Base-by-base conservation (phyloP, 352 stramenopile species). In the Globisporangium cylindrosporum region DNA sequence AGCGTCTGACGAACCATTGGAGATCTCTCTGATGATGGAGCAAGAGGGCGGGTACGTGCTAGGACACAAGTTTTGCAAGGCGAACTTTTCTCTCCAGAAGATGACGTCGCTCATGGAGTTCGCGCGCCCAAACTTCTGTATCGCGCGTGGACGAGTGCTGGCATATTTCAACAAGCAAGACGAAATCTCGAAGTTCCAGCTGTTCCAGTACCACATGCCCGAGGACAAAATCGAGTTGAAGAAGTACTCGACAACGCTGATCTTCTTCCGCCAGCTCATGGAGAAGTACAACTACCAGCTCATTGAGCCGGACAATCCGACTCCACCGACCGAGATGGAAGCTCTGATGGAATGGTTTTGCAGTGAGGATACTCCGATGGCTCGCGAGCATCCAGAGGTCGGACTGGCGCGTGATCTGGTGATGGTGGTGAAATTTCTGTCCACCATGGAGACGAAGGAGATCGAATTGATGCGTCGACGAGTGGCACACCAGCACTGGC, bases 371-470 rank as follows among this genome's bases (percentile, higher is more conserved):
- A 91, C 88, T 0, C 80, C 87, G 0, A 91, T 97, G 79, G 83
- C 88, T 24, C 74, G 79, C 32, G 84, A 97, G 4, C 90, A 97
- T 56, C 80, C 86, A 0, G 90, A 97, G 71, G 88, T 96, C 24
- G 77, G 71, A 0, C 69, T 96, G 15, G 79, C 90, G 59, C 83
- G 90, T 25, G 88, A 97, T 58, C 53, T 96, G 18, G 88, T 93
- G 29, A 82, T 92, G 75, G 73, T 92, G n/a, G 85, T 92, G 24
- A 97, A 97, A 63, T 96, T 96, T 59, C 36, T 97, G 18, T 75
- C 75, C 48, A 97, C 90, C 20, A 97, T 97, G 90, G 90, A 97
- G 62, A 96, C 86, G 1, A 94, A 92, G 25, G 90, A 97, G 71
- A 83, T 94, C 9, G 90, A 97, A 58, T 72, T 96, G 1, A 94